Conservation (phyloP, 441 rosid species). For the Mallotus japonicus region DNA sequence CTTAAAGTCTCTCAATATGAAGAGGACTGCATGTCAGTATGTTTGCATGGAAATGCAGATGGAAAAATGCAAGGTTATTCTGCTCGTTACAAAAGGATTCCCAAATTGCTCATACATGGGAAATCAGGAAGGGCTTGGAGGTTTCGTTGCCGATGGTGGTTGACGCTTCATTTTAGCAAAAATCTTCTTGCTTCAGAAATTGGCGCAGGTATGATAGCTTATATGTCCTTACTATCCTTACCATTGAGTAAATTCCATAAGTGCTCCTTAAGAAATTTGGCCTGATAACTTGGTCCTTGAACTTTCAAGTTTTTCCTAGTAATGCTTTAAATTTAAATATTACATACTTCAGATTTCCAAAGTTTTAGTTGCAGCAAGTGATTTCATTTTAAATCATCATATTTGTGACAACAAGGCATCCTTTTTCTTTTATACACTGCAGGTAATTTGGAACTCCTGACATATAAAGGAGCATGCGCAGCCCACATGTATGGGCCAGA, state of each 20-base stretch:
- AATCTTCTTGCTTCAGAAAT: conserved; percentile 48
- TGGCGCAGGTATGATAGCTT: conserved; percentile 37
- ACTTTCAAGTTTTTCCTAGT: not conserved
- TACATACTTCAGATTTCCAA: too few species aligned
- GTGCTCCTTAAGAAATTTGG: not conserved
- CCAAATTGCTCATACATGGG: conserved; percentile 38
- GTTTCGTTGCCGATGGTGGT: conserved; percentile 73
- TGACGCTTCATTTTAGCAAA: conserved; percentile 55
- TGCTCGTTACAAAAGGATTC: conserved; percentile 35
- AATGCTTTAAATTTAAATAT: not conserved
- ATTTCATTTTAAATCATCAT: not conserved
- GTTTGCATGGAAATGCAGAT: conserved; percentile 36
- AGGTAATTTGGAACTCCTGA: conserved; percentile 55
- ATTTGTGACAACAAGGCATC: not conserved
- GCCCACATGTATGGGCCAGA: conserved; percentile 60
- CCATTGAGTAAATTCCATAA: not conserved
- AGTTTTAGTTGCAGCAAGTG: not conserved
- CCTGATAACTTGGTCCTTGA: not conserved
- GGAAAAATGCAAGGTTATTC: conserved; percentile 33
- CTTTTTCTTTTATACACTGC: conserved; percentile 6
- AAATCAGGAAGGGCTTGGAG: conserved; percentile 50
- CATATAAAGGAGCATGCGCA: conserved; percentile 76
- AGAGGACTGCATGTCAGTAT: conserved; percentile 64
- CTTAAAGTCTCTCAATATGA: conserved; percentile 42
- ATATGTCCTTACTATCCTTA: not conserved